These are phyloP conservation scores for Aspergillus sp. DNA, from an alignment of 2,329 filamentous ascomycete species.

Conservation along the genomic window DNA sequence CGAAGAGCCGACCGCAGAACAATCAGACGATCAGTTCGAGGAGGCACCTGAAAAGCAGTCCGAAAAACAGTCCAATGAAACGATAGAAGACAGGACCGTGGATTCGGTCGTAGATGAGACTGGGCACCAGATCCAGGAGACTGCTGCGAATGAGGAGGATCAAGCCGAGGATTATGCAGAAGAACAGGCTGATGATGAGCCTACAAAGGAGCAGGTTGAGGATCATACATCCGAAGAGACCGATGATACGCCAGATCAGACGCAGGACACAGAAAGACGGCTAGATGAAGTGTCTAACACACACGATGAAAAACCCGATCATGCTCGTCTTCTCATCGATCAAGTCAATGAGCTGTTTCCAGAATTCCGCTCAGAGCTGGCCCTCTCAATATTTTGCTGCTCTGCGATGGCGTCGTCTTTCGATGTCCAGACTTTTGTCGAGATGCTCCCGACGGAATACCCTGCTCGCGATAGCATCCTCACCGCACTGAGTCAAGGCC, in stretches of 20 bases:
- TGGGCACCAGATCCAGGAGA: no score
- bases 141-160: neutral
- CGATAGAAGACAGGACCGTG: no score
- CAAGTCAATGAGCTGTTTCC: neutral
- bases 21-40: neutral
- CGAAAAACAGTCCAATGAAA: neutral
- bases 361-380: neutral
- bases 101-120: no score
- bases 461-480: neutral
- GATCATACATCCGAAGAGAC: neutral
- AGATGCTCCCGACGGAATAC: neutral
- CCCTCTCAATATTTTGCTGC: neutral
- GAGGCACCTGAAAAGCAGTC: neutral
- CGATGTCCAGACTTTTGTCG: neutral
- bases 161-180: no score
- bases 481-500: neutral
- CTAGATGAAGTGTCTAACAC: neutral
- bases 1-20: neutral
- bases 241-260: neutral
- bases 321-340: neutral
- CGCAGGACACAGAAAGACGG: neutral
- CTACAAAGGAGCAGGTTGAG: neutral
- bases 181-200: neutral
- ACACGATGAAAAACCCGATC: neutral
- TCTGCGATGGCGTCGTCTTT: neutral